A percentile compares a stretch with the other conserved stretches of the same genome.
phyloP scores from a whole-genome alignment of 2,329 filamentous ascomycete species.

The Boeremia lycopersici region DNA sequence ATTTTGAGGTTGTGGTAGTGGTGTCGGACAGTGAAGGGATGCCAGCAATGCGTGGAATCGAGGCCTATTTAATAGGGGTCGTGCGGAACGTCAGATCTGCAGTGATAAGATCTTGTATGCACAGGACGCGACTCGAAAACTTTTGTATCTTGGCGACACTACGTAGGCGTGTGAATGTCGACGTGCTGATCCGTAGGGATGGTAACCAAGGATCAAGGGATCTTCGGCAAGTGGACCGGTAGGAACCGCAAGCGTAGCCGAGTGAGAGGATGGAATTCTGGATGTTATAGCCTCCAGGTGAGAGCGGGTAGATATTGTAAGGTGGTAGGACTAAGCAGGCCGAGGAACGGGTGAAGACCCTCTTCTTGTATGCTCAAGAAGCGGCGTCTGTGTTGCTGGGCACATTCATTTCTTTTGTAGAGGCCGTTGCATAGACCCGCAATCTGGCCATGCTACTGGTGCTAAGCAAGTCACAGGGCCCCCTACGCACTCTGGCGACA shows the following conservation, averaged over 20 bases:
- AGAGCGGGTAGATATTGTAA: not conserved
- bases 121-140: constrained; percentile 13
- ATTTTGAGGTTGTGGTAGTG: constrained; percentile 26
- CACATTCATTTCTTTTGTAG: constrained; percentile 24
- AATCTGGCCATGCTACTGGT: constrained; percentile 29
- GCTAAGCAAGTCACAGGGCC: constrained; percentile 31
- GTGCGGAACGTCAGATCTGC: constrained; percentile 19
- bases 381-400: constrained; percentile 22
- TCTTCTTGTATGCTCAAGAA: constrained; percentile 37
- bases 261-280: not conserved
- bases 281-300: not conserved
- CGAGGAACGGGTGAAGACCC: constrained; percentile 20
- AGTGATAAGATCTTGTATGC: constrained; percentile 13
- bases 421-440: constrained; percentile 30
- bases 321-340: not conserved
- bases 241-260: constrained; percentile 4
- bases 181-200: constrained; percentile 13
- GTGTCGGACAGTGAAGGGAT: not conserved
- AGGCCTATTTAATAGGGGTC: constrained; percentile 17
- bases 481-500: constrained; percentile 28
- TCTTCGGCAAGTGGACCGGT: constrained; percentile 6
- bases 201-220: constrained; percentile 7
- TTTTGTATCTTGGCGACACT: constrained; percentile 18
- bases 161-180: constrained; percentile 23
- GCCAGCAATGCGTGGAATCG: not conserved